Evolutionary conservation across 1,284 basidiomycete genomes (phyloP), one percentile per base, ranked within the genome.

Genomic region (Xerocomus minutiporus): DNA sequence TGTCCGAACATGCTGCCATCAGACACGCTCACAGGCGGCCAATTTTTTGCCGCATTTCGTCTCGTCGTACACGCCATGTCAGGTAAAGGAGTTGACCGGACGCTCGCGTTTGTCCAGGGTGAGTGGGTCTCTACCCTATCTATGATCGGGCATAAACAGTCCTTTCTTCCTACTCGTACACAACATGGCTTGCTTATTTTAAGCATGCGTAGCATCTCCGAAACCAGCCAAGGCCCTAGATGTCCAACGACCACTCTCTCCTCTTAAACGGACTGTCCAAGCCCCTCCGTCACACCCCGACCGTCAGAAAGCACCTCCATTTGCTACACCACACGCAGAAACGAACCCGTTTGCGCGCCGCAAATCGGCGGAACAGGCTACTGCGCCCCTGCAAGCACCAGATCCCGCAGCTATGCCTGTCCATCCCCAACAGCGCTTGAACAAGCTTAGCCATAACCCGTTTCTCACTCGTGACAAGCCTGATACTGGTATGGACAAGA

Each of bases 91-190:
- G 65, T 86, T 2, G 84, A 86, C 54, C 71, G 80, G 38, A 73
- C 72, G 11, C 74, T 88, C 32, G 86, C 83, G 0, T 89, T 89
- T 60, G 75, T 85, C 2, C 86, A 89, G 74, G 82, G 87, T 87
- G 55, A 55, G 77, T 52, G 15, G 17, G 0, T 47, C 17, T 32
- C 28, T 9, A 17, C 28, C 50, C 35, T 38, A n/a, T 8, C 23
- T 28, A 20, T 48, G 42, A 42, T 56, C 39, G 4, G 23, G 9
- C n/a, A 45, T 46, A 46, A 29, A 23, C 23, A 6, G 23, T 25
- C 39, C 29, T 28, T 47, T 23, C n/a, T 39, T 42, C 8, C 26
- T 53, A n/a, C 25, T 9, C 15, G 12, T 34, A 8, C 12, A 8
- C 26, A 5, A 35, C 31, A 7, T 15, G 13, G 29, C 6, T 46